Evolutionary conservation across 1,284 basidiomycete genomes (phyloP), one percentile per base, ranked within the genome.

Genomic region (Agaricales sp.): DNA sequence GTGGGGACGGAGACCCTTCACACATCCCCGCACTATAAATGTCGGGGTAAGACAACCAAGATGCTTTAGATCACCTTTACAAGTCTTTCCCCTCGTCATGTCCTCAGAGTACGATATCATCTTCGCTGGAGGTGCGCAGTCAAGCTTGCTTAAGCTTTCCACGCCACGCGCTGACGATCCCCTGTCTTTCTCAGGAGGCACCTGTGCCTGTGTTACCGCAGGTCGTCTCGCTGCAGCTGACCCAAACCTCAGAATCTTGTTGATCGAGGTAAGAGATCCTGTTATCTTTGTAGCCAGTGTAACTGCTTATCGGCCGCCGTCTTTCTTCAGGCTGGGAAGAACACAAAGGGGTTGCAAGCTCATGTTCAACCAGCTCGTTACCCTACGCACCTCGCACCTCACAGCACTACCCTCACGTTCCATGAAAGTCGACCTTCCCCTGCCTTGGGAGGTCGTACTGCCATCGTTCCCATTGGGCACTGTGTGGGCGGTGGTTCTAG

Each of bases 401-500:
- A 23, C 21, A 45, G 44, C 24, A 22, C 20, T n/a, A 45, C 44
- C 4, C 12, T 45, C 4, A 45, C 44, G 6, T 45, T 45, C 24
- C 44, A 45, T 24, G 24, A 45, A 16, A 41, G 39, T 16, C 39
- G 39, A 41, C 39, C 39, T 16, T 41, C 39, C 18, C 52, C 64
- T 2, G 62, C 70, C 0, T 59, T 82, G 14, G 66, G 61, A 13
- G 72, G 70, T 14, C 72, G 79, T 8, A 54, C 64, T 4, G 53
- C 64, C 2, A 49, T 72, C 23, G 67, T 76, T 12, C 65, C 67
- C 0, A 60, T 63, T 26, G 80, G 73, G 0, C 66, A 71, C 38
- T 73, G 69, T 41, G 57, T 83, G 0, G 81, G 80, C 6, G 80
- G 81, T 0, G 80, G 78, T 0, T 80, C 79, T 1, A 63, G 66